Percentiles rank a stretch among this genome's conserved stretches.
These are phyloP conservation scores for Trichoderma afroharzianum DNA, from an alignment of 2,329 filamentous ascomycete genomes.

Conservation along the genomic window DNA sequence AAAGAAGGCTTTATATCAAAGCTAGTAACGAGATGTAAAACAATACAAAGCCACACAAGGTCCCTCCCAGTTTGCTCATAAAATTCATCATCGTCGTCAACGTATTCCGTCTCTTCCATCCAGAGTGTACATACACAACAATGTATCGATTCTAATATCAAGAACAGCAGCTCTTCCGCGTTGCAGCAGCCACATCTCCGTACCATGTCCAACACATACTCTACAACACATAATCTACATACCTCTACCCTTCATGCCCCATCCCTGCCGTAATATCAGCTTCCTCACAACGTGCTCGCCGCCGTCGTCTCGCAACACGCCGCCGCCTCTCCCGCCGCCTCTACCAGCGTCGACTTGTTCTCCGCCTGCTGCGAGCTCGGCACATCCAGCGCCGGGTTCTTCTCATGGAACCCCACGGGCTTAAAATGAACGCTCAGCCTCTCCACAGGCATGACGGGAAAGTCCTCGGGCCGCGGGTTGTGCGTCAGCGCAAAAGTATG, in stretches of 20 bases:
- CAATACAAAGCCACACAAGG: not conserved
- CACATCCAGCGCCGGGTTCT: constrained; percentile 46
- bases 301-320: constrained; percentile 26
- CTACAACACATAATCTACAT: not conserved
- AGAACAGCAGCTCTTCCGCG: not conserved
- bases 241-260: not conserved
- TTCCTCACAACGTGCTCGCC: constrained; percentile 13
- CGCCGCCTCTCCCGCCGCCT: constrained; percentile 16
- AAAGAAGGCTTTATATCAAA: not conserved
- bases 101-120: not conserved
- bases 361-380: constrained; percentile 27
- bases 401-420: constrained; percentile 45
- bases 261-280: not conserved
- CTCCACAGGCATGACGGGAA: constrained; percentile 50
- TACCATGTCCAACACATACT: not conserved
- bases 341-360: constrained; percentile 42
- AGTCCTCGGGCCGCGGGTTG: constrained; percentile 47
- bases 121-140: not conserved
- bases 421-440: constrained; percentile 41
- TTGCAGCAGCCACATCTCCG: not conserved
- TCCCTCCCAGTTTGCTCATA: not conserved
- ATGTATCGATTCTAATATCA: not conserved
- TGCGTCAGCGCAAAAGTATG: constrained; percentile 48
- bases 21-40: not conserved
- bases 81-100: not conserved